Conservation (phyloP, 768 basidiomycete genomes). For the Calocera viscosa region DNA sequence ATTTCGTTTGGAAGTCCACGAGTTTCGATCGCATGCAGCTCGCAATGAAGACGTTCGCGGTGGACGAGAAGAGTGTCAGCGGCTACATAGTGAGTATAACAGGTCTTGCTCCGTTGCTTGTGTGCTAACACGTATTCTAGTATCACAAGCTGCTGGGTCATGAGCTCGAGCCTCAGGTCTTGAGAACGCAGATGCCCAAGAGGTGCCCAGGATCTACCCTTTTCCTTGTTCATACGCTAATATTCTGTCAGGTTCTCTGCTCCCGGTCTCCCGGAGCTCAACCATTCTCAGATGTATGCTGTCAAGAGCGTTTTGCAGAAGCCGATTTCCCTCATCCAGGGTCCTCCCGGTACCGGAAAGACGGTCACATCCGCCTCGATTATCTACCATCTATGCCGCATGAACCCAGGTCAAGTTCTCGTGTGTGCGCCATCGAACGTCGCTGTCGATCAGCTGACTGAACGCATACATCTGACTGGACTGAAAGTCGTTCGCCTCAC, state of each 20-base stretch:
- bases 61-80: conserved; percentile 98
- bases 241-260: conserved; percentile 57
- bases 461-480: conserved; percentile 98
- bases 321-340: conserved; percentile 93
- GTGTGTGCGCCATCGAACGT: conserved; percentile 99
- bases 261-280: conserved; percentile 92
- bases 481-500: conserved; percentile 95
- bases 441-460: conserved; percentile 96
- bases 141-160: conserved; percentile 98
- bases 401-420: conserved; percentile 98
- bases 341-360: conserved; percentile 96
- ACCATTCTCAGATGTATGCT: conserved; percentile 99
- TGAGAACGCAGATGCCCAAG: conserved; percentile 89
- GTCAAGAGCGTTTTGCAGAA: conserved; percentile 98
- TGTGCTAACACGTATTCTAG: conserved; percentile 30
- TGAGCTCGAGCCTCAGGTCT: conserved; percentile 86
- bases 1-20: conserved; percentile 99
- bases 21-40: conserved; percentile 99
- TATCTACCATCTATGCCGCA: conserved; percentile 96
- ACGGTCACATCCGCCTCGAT: conserved; percentile 98
- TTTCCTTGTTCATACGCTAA: not conserved
- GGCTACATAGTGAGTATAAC: conserved; percentile 75
- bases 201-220: conserved; percentile 28
- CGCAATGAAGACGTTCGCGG: conserved; percentile 99
- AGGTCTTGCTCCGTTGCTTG: too few species aligned